Evolutionary conservation across 805 yeast genomes (phyloP), one percentile per base, ranked within the genome.

Genomic region (Hanseniaspora vineae): DNA sequence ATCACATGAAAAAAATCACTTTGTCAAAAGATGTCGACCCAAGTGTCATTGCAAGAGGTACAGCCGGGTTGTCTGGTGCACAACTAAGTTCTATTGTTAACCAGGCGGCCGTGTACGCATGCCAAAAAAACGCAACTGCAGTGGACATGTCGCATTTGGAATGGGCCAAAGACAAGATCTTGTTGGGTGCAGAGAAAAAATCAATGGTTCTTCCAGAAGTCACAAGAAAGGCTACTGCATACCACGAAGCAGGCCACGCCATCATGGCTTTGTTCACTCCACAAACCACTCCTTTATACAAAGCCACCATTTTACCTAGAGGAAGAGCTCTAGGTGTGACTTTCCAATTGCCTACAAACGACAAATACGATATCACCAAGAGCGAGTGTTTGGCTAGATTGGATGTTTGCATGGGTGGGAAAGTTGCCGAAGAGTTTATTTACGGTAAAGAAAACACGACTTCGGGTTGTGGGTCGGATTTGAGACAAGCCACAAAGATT

Each of bases 321-420:
- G 99, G 99, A 42, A 72, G 95, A 55, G 98, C 98, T 0, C 71
- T 92, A 46, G 99, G 99, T 63, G 78, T 92, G 44, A 94, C 98
- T 1, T 92, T 89, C 77, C 97, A 90, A 66, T 76, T 92, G 54
- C 98, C 98, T 2, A 97, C 92, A 63, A 87, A 89, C 90, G 98
- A 92, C 68, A 90, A 92, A 69, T 88, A 85, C 51, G 97, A 90
- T 60, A 84, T 85, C 66, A 87, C 96, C 32, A 84, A 77, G 62
- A 78, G 74, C 51, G 97, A 92, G 66, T 85, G 96, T 63, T 72
- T 82, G 53, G 96, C 97, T 0, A 73, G 95, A 53, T 67, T 92
- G 54, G 98, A 92, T 64, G 98, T 92, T 45, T 88, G 96, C 63
- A 92, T 92, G 98, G 99, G 98, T 51, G 99, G 99, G 53, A 89